phyloP scores from a whole-genome alignment of 2,329 filamentous ascomycete species.

The Allantophomopsis cytisporea region DNA sequence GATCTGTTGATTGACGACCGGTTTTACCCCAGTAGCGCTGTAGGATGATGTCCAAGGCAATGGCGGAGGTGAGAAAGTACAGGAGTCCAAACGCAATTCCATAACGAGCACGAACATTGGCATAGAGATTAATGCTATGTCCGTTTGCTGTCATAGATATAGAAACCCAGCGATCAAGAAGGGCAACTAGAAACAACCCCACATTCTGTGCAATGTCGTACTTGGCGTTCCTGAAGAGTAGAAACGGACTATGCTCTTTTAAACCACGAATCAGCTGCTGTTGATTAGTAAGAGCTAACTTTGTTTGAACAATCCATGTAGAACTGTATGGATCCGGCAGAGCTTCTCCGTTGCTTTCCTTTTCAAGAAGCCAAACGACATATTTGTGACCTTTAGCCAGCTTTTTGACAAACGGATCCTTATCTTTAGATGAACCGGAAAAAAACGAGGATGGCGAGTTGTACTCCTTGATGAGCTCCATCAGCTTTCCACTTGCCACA shows the following conservation, averaged over 20 bases:
- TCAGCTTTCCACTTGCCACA: not conserved
- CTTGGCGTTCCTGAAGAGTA: constrained; percentile 21
- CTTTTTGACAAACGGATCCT: not conserved
- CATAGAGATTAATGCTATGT: constrained; percentile 16
- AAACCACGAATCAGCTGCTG: constrained; percentile 20
- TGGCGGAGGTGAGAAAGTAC: constrained; percentile 22
- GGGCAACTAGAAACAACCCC: constrained; percentile 22
- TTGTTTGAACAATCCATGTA: constrained; percentile 22
- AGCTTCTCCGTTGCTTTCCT: constrained; percentile 16
- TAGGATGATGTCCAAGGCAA: constrained; percentile 21
- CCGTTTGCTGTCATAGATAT: constrained; percentile 20
- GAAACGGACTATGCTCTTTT: constrained; percentile 24
- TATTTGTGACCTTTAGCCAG: constrained; percentile 5
- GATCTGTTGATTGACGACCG: constrained; percentile 20
- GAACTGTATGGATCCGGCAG: constrained; percentile 16
- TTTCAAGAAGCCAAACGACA: constrained; percentile 22
- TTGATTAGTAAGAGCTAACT: constrained; percentile 20
- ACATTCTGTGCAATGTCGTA: constrained; percentile 23
- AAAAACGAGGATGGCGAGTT: not conserved
- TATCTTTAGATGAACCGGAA: not conserved
- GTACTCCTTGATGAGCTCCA: not conserved
- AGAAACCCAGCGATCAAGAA: constrained; percentile 24
- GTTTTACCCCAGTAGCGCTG: constrained; percentile 22
- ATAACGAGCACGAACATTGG: constrained; percentile 19
- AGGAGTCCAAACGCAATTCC: constrained; percentile 23